These are phyloP conservation scores for Colletotrichum caudatum DNA, from an alignment of 2,329 filamentous ascomycete genomes.

Conservation along the genomic window DNA sequence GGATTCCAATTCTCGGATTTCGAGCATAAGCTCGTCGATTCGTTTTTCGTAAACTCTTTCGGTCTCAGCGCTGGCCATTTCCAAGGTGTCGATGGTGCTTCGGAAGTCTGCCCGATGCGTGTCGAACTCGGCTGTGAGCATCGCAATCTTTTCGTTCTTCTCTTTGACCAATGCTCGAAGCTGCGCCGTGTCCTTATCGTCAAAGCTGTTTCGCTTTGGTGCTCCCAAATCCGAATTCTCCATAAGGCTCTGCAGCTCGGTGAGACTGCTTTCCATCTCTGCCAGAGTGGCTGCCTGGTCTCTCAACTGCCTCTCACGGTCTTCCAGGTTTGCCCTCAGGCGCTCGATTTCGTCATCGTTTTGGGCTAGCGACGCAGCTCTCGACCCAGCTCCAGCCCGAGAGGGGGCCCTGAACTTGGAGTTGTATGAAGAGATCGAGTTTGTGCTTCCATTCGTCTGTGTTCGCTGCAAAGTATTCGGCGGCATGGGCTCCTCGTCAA, in stretches of 20 bases:
- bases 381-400: conserved; percentile 55
- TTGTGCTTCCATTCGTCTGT: conserved; percentile 65
- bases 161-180: conserved; percentile 87
- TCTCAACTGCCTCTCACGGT: conserved; percentile 87
- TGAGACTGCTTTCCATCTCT: conserved; percentile 90
- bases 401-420: conserved; percentile 66
- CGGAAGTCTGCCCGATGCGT: conserved; percentile 94
- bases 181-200: conserved; percentile 80
- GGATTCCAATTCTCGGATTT: conserved; percentile 85
- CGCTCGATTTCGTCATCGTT: conserved; percentile 80
- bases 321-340: conserved; percentile 80
- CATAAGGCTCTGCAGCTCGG: conserved; percentile 80
- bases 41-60: conserved; percentile 95
- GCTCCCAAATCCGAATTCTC: conserved; percentile 63
- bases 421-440: conserved; percentile 67
- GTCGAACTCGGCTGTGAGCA: conserved; percentile 95
- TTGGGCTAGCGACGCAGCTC: conserved; percentile 53
- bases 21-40: conserved; percentile 85
- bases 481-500: conserved; percentile 69
- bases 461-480: conserved; percentile 64
- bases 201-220: conserved; percentile 62
- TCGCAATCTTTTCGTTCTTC: conserved; percentile 96
- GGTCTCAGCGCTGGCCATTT: conserved; percentile 95
- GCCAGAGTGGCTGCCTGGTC: conserved; percentile 85
- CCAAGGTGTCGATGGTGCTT: conserved; percentile 95